These are phyloP conservation scores for Podila horticola DNA, from an alignment of 192 early-diverging fungal genomes.

Conservation along the genomic window DNA sequence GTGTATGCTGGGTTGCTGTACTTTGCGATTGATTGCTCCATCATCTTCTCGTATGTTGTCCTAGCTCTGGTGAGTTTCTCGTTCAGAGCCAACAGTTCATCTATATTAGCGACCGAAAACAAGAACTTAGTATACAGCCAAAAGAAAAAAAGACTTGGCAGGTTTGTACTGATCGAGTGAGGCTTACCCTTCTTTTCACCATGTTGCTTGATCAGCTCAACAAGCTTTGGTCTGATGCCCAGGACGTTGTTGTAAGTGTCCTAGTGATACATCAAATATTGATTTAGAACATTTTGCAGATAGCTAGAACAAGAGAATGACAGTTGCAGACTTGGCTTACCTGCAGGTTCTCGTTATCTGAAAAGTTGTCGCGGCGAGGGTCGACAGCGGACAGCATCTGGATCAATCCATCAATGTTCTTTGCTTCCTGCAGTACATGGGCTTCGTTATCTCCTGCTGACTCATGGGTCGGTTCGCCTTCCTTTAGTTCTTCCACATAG, in stretches of 20 bases:
- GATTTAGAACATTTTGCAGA: constrained; percentile 4
- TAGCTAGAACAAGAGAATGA: background rate
- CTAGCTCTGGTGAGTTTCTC: constrained; percentile 79
- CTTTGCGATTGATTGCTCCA: constrained; percentile 71
- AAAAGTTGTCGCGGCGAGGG: constrained; percentile 82
- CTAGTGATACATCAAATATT: constrained; percentile 5
- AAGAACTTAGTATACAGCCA: constrained; percentile 2
- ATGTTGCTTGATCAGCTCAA: constrained; percentile 86
- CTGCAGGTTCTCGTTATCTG: constrained; percentile 91
- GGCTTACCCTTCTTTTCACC: constrained; percentile 81
- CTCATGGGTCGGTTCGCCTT: constrained; percentile 64
- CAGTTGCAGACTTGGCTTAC: constrained; percentile 25
- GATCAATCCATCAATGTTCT: constrained; percentile 83
- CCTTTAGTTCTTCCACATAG: constrained; percentile 86
- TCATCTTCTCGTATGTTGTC: constrained; percentile 77
- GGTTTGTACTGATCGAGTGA: background rate
- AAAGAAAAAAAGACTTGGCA: background rate
- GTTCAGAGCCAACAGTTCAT: constrained; percentile 77
- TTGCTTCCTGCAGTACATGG: constrained; percentile 73
- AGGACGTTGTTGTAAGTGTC: constrained; percentile 82
- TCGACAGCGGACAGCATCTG: constrained; percentile 80
- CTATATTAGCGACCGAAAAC: constrained; percentile 41
- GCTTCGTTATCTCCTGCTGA: constrained; percentile 71
- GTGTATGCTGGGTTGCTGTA: constrained; percentile 54
- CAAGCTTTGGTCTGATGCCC: constrained; percentile 85